These are phyloP conservation scores for Calonectria fujianensis DNA, from an alignment of 2,329 filamentous ascomycete genomes.

Conservation along the genomic window DNA sequence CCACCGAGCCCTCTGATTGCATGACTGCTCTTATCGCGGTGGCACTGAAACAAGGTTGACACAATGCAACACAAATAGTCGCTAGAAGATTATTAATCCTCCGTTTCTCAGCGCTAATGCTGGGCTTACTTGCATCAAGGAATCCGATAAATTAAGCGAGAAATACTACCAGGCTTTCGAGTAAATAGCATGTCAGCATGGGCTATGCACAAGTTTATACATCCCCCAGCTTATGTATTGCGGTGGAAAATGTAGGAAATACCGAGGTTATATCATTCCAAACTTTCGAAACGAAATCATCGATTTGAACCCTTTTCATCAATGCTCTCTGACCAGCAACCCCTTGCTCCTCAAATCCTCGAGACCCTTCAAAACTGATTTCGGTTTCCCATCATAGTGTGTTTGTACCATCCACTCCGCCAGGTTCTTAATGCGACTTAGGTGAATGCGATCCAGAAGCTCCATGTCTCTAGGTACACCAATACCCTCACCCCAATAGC, in stretches of 20 bases:
- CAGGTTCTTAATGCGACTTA: not conserved
- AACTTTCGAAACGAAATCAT: not conserved
- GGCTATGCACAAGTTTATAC: no score
- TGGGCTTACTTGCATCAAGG: not conserved
- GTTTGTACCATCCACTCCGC: not conserved
- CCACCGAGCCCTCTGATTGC: not conserved
- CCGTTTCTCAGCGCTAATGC: not conserved
- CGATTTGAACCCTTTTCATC: not conserved
- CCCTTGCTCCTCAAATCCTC: not conserved
- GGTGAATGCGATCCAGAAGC: not conserved
- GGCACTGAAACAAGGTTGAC: not conserved
- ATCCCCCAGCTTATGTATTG: not conserved
- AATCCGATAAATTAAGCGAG: not conserved
- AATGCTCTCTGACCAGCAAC: not conserved
- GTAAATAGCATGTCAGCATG: not conserved
- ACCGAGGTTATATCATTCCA: not conserved
- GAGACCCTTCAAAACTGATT: not conserved
- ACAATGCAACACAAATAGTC: not conserved
- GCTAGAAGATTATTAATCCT: not conserved
- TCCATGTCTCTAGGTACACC: not conserved
- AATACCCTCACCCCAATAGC: slow-evolving; percentile 7
- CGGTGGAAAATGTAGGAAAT: not conserved
- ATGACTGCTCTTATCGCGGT: not conserved
- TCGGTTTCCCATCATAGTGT: not conserved
- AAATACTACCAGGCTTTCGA: not conserved